Conservation (phyloP, 441 rosid genomes). For the Corymbia calophylla region DNA sequence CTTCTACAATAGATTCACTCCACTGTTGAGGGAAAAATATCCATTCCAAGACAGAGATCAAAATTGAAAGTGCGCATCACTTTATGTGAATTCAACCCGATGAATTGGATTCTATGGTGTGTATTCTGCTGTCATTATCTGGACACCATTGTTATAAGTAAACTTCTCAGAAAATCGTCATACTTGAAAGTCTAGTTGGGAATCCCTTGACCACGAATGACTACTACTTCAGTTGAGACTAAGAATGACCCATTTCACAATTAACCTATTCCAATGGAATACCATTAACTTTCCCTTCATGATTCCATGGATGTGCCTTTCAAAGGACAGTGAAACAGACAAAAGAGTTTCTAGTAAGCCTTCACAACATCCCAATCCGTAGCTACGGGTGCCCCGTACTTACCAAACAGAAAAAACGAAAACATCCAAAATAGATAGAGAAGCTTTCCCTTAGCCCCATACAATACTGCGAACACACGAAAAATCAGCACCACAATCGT, state of each 20-base stretch:
- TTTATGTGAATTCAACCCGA: not conserved
- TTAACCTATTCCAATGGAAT: not conserved
- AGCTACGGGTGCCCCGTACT: not conserved
- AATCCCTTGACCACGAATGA: not conserved
- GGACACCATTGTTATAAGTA: not conserved
- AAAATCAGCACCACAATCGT: not conserved
- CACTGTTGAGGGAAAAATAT: not conserved
- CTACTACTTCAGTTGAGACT: not conserved
- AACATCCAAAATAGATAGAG: not conserved
- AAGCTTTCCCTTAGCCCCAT: not conserved
- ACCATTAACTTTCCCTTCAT: not conserved
- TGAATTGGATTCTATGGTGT: not conserved
- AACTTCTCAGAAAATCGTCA: not conserved
- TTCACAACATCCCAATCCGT: not conserved
- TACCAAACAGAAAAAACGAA: not conserved
- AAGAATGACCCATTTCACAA: not conserved
- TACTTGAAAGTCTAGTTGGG: not conserved
- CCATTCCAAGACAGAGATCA: not conserved
- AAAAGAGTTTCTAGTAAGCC: not conserved
- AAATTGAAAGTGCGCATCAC: not conserved
- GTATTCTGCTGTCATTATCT: not conserved
- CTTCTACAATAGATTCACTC: not conserved
- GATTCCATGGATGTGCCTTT: not conserved
- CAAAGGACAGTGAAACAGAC: not conserved
- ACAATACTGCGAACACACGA: not conserved